Base-by-base conservation (phyloP, 2,329 filamentous ascomycete genomes). In the Ophiostoma novo-ulmi region DNA sequence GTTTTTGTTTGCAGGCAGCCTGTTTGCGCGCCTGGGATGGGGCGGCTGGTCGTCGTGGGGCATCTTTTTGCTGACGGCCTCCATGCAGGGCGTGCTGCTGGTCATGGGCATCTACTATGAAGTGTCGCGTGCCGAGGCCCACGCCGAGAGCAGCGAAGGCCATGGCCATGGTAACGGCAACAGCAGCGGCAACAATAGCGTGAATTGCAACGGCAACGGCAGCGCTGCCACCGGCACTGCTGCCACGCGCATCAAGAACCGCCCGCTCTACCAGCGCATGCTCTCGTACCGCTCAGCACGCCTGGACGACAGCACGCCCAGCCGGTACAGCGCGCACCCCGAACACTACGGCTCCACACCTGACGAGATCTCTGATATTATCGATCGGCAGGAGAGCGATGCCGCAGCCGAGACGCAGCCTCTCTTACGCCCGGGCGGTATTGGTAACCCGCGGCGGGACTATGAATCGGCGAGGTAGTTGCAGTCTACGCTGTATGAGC, bases 31-130 rank as follows among this genome's bases (percentile, higher is more conserved):
- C 65, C 85, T 97, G 26, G 95, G 95, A 0, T 84, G 84, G 76
- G 88, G 86, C 44, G 94, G 94, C 0, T 99, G 95, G 95, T 97
- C 94, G 80, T 93, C 93, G 0, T 99, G 95, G 95, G 89, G 93
- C 11, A 89, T 98, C 17, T 96, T 94, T 77, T 84, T 97, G 64
- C 84, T 98, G 69, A 97, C 94, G 0, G 95, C 94, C 1, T 80
- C 84, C 71, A 85, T 98, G 82, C 95, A 99, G 79, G 94, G 93
- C 22, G 85, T 87, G 11, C 81, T 99, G 70, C 83, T 99, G 61
- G 82, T 79, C 35, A 91, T 99, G 90, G 93, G 89, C 31, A 86
- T 97, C 72, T 88, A 87, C 75, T 98, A 94, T 77, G 85, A 93
- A 79, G 61, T 38, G 22, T 20, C 7, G 26, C 14, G 20, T 35